Evolutionary conservation across 2,329 filamentous ascomycete species (phyloP), one percentile per base, ranked within the genome.

Genomic region (Penicillium concentricum): DNA sequence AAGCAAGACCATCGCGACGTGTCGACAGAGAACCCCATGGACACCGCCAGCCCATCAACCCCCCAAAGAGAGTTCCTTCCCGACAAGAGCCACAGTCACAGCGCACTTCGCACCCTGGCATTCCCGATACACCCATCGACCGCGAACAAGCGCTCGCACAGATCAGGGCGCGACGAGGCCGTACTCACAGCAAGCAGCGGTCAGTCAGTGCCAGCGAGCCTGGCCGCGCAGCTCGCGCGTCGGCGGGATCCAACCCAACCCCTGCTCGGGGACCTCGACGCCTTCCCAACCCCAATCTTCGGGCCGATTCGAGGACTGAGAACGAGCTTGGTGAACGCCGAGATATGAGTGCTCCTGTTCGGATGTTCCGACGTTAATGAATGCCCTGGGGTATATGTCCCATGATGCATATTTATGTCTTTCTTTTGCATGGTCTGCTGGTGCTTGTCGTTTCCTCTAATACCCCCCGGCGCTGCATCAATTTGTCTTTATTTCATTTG

Each of bases 61-160:
- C 64, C 24, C 67, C 69, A 5, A 72, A 63, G 61, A 72, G 65
- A 35, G 64, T 72, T 26, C 74, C 72, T 13, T 61, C 74, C 20
- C 70, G 67, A 18, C 73, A 73, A 44, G 68, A 66, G 13, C 45
- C 57, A 16, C 41, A 58, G 2, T 57, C 61, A 3, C 65, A 60
- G 24, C 68, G 51, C 49, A 64, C 46, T 60, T 69, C 47, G 7
- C 58, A 58, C 37, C 63, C 63, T 28, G 64, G 67, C 26, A 60
- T 78, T 16, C 71, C 74, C 1, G 73, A 75, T n/a, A 77, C 74
- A 1, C 77, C 78, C 4, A 73, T 80, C 51, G 76, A 71, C 48
- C 74, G 78, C 20, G 78, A 81, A 67, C 74, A 78, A 57, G 79
- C 79, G 2, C 69, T 81, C 2, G 79, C 79, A 8, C 78, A 80